Percentiles rank a stretch among this genome's conserved stretches.
phyloP scores from a whole-genome alignment of 2,329 filamentous ascomycete species.

The Ophiosphaerella herpotricha region DNA sequence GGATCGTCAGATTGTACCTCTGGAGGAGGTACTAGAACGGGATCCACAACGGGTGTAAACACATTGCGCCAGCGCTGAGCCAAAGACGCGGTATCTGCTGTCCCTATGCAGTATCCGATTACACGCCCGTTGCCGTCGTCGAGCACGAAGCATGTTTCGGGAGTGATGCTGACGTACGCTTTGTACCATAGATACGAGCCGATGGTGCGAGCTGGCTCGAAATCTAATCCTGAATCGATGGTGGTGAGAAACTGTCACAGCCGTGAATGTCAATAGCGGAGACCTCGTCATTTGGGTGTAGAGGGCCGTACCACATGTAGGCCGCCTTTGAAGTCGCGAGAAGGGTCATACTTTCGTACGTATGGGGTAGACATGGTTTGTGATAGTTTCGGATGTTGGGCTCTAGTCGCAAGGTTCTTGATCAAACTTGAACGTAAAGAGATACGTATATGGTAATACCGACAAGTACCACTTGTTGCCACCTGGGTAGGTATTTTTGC shows the following conservation, averaged over 20 bases:
- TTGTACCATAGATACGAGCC: conserved; percentile 41
- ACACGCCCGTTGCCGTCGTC: conserved; percentile 38
- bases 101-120: conserved; percentile 47
- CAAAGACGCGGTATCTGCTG: conserved; percentile 33
- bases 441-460: too few species aligned
- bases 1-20: conserved; percentile 7
- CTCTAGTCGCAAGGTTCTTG: too few species aligned
- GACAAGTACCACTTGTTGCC: not conserved
- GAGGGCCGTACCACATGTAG: conserved; percentile 19
- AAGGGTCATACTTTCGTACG: conserved; percentile 21
- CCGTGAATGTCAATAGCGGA: not conserved
- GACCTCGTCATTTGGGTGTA: not conserved
- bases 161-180: conserved; percentile 36
- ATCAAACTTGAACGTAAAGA: too few species aligned
- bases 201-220: conserved; percentile 35
- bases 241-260: conserved; percentile 29
- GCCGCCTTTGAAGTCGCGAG: conserved; percentile 20
- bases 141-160: conserved; percentile 42
- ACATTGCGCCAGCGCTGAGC: conserved; percentile 30
- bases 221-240: conserved; percentile 24
- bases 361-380: conserved; percentile 15
- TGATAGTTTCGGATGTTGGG: too few species aligned
- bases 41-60: conserved; percentile 32
- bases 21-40: conserved; percentile 18
- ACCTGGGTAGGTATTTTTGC: not conserved